Percentiles rank a stretch among this genome's conserved stretches.
phyloP scores from a whole-genome alignment of 352 stramenopile genomes.

The Globisporangium emineosum region DNA sequence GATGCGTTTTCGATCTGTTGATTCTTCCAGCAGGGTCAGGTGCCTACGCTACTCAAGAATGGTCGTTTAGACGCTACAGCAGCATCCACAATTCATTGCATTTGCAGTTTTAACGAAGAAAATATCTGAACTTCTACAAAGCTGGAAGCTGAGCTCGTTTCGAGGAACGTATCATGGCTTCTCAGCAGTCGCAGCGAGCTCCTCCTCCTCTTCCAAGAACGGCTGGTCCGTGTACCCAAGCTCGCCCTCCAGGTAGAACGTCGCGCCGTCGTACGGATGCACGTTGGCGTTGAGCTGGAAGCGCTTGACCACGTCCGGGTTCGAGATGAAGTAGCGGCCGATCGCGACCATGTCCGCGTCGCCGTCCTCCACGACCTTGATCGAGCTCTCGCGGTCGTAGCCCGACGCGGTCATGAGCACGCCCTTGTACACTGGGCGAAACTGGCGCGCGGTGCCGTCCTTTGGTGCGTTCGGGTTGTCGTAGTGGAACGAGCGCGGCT shows the following conservation, averaged over 20 bases:
- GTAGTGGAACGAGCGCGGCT: conserved; percentile 48
- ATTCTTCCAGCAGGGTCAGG: too few relatives aligned
- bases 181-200: neutral
- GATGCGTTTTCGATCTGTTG: too few relatives aligned
- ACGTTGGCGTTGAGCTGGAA: conserved; percentile 43
- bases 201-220: conserved; percentile 27
- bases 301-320: conserved; percentile 64
- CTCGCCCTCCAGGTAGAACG: conserved; percentile 44
- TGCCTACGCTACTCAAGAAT: too few relatives aligned
- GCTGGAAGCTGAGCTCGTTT: too few relatives aligned
- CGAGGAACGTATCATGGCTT: neutral
- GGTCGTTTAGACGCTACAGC: too few relatives aligned
- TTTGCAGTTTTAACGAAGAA: too few relatives aligned
- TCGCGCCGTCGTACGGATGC: conserved; percentile 38
- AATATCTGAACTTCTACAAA: too few relatives aligned
- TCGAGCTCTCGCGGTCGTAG: conserved; percentile 27
- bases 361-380: conserved; percentile 26
- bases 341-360: conserved; percentile 40
- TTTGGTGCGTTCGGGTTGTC: conserved; percentile 28
- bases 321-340: conserved; percentile 65
- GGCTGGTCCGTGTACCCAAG: conserved; percentile 56
- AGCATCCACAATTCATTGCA: too few relatives aligned
- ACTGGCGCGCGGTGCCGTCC: conserved; percentile 40
- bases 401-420: conserved; percentile 36
- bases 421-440: conserved; percentile 39